A percentile compares a stretch with the other conserved stretches of the same genome.
Evolutionary conservation across 225 moss, liverwort and hornwort species (phyloP).

Genomic region (Sphagnum tenellum): DNA sequence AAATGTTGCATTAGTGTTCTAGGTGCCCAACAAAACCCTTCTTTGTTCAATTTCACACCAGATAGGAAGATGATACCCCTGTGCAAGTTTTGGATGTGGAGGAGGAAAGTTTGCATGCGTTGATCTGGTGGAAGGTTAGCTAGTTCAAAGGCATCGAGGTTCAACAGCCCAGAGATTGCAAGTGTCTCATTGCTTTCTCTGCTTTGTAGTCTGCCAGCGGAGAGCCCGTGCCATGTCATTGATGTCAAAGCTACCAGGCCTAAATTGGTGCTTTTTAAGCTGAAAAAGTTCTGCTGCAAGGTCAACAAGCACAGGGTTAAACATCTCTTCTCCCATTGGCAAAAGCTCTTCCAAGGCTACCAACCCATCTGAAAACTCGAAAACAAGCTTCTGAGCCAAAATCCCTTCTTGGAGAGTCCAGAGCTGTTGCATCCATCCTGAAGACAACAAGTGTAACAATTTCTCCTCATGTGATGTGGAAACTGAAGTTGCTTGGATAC

Average conservation of each 20-base stretch:
- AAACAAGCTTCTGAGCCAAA: conserved; percentile 7
- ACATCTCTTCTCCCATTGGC: neutral
- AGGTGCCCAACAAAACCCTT: too few relatives aligned
- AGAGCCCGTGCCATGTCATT: neutral
- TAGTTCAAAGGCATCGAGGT: conserved; percentile 3
- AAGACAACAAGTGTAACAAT: conserved; percentile 1
- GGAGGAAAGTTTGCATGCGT: conserved; percentile 3
- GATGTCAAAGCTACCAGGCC: neutral
- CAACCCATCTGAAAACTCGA: conserved; percentile 7
- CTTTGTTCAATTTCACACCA: too few relatives aligned
- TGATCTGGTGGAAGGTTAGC: neutral
- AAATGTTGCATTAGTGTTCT: too few relatives aligned
- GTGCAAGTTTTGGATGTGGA: too few relatives aligned
- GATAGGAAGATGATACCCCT: too few relatives aligned
- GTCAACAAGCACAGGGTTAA: neutral
- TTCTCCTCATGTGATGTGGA: conserved; percentile 1
- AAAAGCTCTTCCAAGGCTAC: conserved; percentile 2
- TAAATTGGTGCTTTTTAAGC: neutral
- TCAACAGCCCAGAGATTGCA: conserved; percentile 4
- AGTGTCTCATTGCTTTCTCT: neutral
- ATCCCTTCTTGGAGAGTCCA: conserved; percentile 7
- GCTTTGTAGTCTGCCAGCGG: conserved; percentile 1
- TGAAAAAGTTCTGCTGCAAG: neutral
- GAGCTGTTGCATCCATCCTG: conserved; percentile 7
- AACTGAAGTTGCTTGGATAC: neutral